Base-by-base conservation (phyloP, 208 protist species). In the Acanthamoeba sp. region DNA sequence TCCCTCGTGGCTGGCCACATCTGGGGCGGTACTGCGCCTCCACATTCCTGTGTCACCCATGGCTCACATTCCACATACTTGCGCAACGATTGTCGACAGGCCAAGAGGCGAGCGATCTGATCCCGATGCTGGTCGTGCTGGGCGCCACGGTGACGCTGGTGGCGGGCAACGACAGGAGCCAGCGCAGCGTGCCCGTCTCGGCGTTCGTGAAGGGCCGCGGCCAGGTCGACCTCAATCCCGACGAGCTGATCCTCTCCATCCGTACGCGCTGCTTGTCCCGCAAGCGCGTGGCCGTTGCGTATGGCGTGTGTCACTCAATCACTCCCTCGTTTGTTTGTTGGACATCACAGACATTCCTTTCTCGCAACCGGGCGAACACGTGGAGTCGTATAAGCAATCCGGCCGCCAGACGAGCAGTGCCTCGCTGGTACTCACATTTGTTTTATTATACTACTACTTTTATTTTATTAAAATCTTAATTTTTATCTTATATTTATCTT, bases 331-430 rank as follows among this genome's bases (percentile, higher is more conserved):
- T 48, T 3, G 6, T 48, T 48, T 48, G 6, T 48, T 48, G 42
- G 42, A 48, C n/a, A 48, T 48, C 16, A 20, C 55, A 59, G 48
- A 52, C 32, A 97, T 40, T 94, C 90, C 32, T 94, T 62, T 10
- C 96, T 94, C 16, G 55, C n/a, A 36, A 10, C 73, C 55, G 36
- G 40, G 55, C 0, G 96, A 98, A 48, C 96, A 95, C 62, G 45
- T 97, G 12, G 27, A 95, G 45, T 78, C 96, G 14, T 98, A 95
- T 71, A 98, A 98, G 93, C 96, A 98, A 78, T 90, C 96, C 0
- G 94, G 96, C 59, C 91, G 98, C 66, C n/a, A 59, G 55, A 59
- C 55, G 55, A 59, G 55, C 55, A 59, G 55, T 18, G 55, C 55
- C 55, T 59, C 55, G 2, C 55, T 59, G 55, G 55, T 59, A 59